Conservation (phyloP, 2,329 filamentous ascomycete genomes). For the Rasamsonia emersonii region DNA sequence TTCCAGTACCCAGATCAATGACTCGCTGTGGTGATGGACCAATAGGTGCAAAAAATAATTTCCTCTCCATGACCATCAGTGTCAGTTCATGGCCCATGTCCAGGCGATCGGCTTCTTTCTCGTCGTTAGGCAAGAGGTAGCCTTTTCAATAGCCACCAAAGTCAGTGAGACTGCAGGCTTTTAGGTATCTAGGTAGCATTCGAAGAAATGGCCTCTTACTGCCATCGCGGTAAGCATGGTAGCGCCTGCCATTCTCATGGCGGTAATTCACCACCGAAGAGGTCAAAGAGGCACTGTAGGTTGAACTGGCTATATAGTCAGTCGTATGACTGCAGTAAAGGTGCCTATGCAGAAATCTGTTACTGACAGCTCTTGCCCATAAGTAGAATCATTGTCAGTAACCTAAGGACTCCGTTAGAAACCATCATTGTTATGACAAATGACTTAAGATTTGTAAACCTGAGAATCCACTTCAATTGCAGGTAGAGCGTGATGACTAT, state of each 20-base stretch:
- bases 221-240: conserved; percentile 3
- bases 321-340: too few species aligned
- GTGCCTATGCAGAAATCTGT: too few species aligned
- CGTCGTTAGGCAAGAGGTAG: conserved; percentile 8
- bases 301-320: too few species aligned
- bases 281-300: conserved; percentile 1
- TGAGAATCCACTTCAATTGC: too few species aligned
- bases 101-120: conserved; percentile 8
- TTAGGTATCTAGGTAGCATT: not conserved
- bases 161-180: not conserved
- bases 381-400: too few species aligned
- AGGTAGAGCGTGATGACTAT: too few species aligned
- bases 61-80: conserved; percentile 5
- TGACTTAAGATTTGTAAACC: too few species aligned
- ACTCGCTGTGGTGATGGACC: conserved; percentile 3
- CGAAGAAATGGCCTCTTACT: conserved; percentile 3
- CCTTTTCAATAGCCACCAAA: not conserved
- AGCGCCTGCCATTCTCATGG: conserved; percentile 4
- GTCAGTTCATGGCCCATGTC: conserved; percentile 10
- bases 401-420: too few species aligned
- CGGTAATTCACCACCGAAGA: conserved; percentile 3
- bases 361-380: too few species aligned
- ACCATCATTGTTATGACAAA: too few species aligned
- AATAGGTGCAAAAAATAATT: conserved; percentile 8
- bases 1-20: conserved; percentile 10